phyloP scores from a whole-genome alignment of 805 yeast species.

The Kazachstania viticola region DNA sequence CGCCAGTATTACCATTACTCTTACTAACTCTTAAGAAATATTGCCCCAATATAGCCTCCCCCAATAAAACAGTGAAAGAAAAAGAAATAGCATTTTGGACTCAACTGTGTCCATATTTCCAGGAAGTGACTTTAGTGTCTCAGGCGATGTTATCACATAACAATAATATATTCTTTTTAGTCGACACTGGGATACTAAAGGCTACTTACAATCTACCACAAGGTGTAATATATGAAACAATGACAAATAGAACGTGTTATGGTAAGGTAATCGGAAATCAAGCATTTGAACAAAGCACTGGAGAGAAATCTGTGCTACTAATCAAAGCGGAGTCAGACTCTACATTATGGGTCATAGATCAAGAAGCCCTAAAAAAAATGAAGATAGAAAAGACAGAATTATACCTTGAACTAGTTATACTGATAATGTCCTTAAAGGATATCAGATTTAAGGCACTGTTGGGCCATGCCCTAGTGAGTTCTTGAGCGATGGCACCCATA shows the following conservation, averaged over 20 bases:
- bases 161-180: conserved; percentile 36
- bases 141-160: conserved; percentile 33
- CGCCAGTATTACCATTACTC: conserved; percentile 19
- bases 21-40: conserved; percentile 21
- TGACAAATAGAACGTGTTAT: conserved; percentile 45
- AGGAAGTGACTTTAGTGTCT: conserved; percentile 35
- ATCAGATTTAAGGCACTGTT: conserved; percentile 67
- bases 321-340: conserved; percentile 51
- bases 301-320: conserved; percentile 30
- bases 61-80: conserved; percentile 23
- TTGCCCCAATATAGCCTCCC: conserved; percentile 18
- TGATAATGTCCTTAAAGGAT: conserved; percentile 51
- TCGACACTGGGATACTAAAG: conserved; percentile 45
- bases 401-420: conserved; percentile 51
- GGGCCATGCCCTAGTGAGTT: conserved; percentile 61
- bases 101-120: conserved; percentile 44
- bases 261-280: conserved; percentile 28
- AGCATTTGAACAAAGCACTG: too few species aligned
- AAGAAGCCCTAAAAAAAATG: conserved; percentile 34
- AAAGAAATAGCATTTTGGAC: conserved; percentile 50
- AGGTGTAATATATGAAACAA: conserved; percentile 33
- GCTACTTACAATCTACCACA: conserved; percentile 39
- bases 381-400: conserved; percentile 38
- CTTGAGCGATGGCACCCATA: too few species aligned
- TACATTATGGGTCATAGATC: conserved; percentile 56